phyloP scores from a whole-genome alignment of 306 rosid species.

The Casuarina glauca region DNA sequence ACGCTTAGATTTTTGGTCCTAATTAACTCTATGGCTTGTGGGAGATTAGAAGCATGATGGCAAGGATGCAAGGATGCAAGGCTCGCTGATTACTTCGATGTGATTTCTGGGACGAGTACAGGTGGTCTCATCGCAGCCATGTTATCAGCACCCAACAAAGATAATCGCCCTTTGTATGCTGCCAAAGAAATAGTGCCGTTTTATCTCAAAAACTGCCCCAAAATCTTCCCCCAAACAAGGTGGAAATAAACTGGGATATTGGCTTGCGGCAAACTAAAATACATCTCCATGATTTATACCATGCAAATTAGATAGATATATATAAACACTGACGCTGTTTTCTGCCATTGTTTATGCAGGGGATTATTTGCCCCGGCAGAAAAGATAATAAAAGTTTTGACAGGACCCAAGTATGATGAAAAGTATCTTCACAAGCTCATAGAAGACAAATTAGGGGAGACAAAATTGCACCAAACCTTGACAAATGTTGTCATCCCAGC shows the following conservation, averaged over 20 bases:
- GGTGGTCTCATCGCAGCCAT: slow-evolving; percentile 36
- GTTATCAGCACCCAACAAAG: slow-evolving; percentile 31
- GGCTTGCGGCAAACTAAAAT: background rate
- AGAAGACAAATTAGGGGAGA: slow-evolving; percentile 1
- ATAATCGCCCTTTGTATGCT: slow-evolving; percentile 28
- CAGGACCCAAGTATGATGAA: slow-evolving; percentile 36
- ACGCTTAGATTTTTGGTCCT: background rate
- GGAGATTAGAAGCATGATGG: slow-evolving; percentile 28
- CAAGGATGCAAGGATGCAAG: slow-evolving; percentile 26
- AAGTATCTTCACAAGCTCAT: slow-evolving; percentile 23
- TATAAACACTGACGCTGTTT: background rate
- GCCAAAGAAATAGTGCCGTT: slow-evolving; percentile 34
- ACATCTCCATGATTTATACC: background rate
- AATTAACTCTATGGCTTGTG: background rate
- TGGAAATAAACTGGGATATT: background rate
- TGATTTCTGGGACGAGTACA: slow-evolving; percentile 38
- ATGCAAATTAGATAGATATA: background rate
- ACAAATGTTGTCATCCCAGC: slow-evolving; percentile 29
- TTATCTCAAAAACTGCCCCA: slow-evolving; percentile 28
- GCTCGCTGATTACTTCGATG: slow-evolving; percentile 37
- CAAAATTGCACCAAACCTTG: slow-evolving; percentile 31
- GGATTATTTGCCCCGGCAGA: slow-evolving; percentile 24
- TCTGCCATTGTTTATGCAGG: slow-evolving; percentile 15
- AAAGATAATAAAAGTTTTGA: slow-evolving; percentile 10
- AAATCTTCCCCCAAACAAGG: slow-evolving; percentile 36